phyloP scores from a whole-genome alignment of 805 yeast genomes.

The Blastobotrys terrestris region DNA sequence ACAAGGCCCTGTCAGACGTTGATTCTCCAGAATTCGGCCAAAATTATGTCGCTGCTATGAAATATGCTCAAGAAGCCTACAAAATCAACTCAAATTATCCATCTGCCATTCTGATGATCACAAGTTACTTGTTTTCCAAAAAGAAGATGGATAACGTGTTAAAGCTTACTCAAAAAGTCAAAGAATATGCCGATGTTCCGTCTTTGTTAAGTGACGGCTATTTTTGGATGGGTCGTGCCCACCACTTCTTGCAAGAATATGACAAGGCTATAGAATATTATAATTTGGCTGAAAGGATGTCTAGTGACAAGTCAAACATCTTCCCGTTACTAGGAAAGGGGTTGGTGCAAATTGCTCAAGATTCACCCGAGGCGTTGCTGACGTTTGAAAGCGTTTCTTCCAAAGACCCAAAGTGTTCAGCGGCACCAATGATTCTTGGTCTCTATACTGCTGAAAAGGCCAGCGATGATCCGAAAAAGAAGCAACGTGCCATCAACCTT shows the following conservation, averaged over 20 bases:
- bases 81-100: slow-evolving; percentile 44
- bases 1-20: slow-evolving; percentile 52
- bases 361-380: slow-evolving; percentile 71
- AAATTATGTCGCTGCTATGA: slow-evolving; percentile 55
- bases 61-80: slow-evolving; percentile 35
- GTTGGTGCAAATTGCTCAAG: slow-evolving; percentile 72
- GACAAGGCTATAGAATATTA: slow-evolving; percentile 67
- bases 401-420: slow-evolving; percentile 60
- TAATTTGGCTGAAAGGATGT: slow-evolving; percentile 60
- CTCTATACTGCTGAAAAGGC: slow-evolving; percentile 56
- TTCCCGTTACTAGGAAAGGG: slow-evolving; percentile 79
- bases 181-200: slow-evolving; percentile 36
- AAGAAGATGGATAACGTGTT: slow-evolving; percentile 53
- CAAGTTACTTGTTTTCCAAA: slow-evolving; percentile 66
- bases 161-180: slow-evolving; percentile 47
- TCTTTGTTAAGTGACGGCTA: slow-evolving; percentile 52
- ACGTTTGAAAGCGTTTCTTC: slow-evolving; percentile 73
- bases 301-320: slow-evolving; percentile 35
- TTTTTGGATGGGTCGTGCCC: slow-evolving; percentile 83
- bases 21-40: slow-evolving; percentile 45
- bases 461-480: slow-evolving; percentile 14
- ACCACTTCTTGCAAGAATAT: slow-evolving; percentile 53
- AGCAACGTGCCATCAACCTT: slow-evolving; percentile 48
- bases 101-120: slow-evolving; percentile 58
- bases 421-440: slow-evolving; percentile 67